phyloP scores from a whole-genome alignment of 768 basidiomycete genomes.

The Russula griseocarnosa region DNA sequence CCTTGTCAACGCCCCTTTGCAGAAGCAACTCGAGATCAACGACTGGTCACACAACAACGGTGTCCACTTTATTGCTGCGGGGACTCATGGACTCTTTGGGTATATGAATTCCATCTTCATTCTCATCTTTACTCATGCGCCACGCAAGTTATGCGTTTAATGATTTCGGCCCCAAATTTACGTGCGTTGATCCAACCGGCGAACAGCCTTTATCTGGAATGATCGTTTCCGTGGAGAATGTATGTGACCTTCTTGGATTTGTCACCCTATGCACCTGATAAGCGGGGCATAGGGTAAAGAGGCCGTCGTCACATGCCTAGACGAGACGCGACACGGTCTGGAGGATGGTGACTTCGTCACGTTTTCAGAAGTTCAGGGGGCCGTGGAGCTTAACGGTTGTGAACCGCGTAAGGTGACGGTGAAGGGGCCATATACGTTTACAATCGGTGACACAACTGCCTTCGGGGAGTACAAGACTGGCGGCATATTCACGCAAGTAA shows the following conservation, averaged over 20 bases:
- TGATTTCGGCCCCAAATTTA: slow-evolving; percentile 93
- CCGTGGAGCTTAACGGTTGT: slow-evolving; percentile 85
- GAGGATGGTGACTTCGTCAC: slow-evolving; percentile 98
- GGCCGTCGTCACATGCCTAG: slow-evolving; percentile 92
- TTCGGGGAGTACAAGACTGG: slow-evolving; percentile 77
- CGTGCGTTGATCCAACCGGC: slow-evolving; percentile 96
- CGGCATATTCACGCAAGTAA: slow-evolving; percentile 96
- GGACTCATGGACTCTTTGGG: slow-evolving; percentile 94
- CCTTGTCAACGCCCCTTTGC: slow-evolving; percentile 69
- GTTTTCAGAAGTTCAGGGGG: slow-evolving; percentile 93
- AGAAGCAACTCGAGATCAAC: slow-evolving; percentile 90
- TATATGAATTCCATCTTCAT: slow-evolving; percentile 36
- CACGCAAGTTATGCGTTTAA: slow-evolving; percentile 84
- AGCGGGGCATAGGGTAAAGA: slow-evolving; percentile 60
- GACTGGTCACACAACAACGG: slow-evolving; percentile 90
- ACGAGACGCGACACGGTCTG: slow-evolving; percentile 96
- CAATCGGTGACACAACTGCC: slow-evolving; percentile 85
- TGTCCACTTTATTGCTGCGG: slow-evolving; percentile 87
- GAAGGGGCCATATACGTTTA: slow-evolving; percentile 97
- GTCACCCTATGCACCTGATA: slow-evolving; percentile 9
- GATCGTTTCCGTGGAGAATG: slow-evolving; percentile 92
- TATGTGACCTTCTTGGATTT: slow-evolving; percentile 32
- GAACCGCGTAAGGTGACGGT: slow-evolving; percentile 89
- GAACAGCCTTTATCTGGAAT: slow-evolving; percentile 92
- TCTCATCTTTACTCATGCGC: slow-evolving; percentile 17